These are phyloP conservation scores for Dendryphion nanum DNA, from an alignment of 2,329 filamentous ascomycete genomes.

Conservation along the genomic window DNA sequence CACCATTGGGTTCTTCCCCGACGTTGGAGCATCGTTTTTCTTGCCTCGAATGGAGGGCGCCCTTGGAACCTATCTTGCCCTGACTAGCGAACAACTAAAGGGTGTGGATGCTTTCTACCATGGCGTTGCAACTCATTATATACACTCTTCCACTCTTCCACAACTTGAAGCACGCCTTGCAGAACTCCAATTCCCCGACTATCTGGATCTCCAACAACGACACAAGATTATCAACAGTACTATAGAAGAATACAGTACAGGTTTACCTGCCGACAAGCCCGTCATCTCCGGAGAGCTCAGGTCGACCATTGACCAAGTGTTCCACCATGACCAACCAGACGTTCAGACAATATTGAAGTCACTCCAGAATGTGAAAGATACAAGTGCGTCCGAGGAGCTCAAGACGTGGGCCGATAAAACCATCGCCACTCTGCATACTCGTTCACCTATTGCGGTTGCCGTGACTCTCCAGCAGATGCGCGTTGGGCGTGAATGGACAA, in stretches of 20 bases:
- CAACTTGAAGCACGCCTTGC: slow-evolving; percentile 80
- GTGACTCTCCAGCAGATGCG: slow-evolving; percentile 84
- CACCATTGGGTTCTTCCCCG: slow-evolving; percentile 97
- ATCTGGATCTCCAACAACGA: slow-evolving; percentile 61
- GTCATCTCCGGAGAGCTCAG: slow-evolving; percentile 67
- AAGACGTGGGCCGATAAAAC: slow-evolving; percentile 78
- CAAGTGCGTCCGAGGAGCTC: slow-evolving; percentile 42
- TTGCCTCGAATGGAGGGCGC: slow-evolving; percentile 83
- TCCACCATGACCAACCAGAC: slow-evolving; percentile 53
- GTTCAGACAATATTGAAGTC: slow-evolving; percentile 70
- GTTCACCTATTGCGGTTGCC: slow-evolving; percentile 83
- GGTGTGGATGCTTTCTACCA: slow-evolving; percentile 87
- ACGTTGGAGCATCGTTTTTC: slow-evolving; percentile 96
- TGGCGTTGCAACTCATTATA: slow-evolving; percentile 91
- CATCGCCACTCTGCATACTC: slow-evolving; percentile 68
- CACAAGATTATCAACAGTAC: slow-evolving; percentile 76
- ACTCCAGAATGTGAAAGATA: slow-evolving; percentile 52
- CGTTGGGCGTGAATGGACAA: slow-evolving; percentile 71
- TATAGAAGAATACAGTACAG: slow-evolving; percentile 87
- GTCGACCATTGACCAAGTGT: slow-evolving; percentile 72
- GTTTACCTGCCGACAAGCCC: slow-evolving; percentile 63
- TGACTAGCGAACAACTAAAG: slow-evolving; percentile 80
- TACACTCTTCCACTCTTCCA: slow-evolving; percentile 84
- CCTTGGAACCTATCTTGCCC: slow-evolving; percentile 85
- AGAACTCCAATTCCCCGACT: slow-evolving; percentile 85